Conservation (phyloP, 345 rosid genomes). For the Eucalyptus melliodora region DNA sequence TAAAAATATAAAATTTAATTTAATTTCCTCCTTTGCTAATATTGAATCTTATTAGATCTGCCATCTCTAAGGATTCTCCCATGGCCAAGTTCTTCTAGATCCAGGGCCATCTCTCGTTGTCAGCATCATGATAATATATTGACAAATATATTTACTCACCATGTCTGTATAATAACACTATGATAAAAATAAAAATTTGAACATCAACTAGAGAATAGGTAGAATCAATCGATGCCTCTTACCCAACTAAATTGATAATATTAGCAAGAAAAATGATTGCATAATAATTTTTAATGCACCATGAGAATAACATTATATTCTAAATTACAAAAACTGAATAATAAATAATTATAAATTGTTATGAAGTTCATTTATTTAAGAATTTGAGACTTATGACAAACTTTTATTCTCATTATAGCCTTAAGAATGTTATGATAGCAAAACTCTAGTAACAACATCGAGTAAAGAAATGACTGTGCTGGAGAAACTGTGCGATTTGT, state of each 20-base stretch:
- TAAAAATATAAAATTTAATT: not conserved
- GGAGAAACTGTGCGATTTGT: not conserved
- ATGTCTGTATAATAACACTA: too few relatives aligned
- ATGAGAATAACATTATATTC: accelerated
- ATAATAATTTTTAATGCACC: accelerated
- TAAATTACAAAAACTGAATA: accelerated
- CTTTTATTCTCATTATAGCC: accelerated
- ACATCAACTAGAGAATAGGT: not conserved
- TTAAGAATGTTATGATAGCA: accelerated
- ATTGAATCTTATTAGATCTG: accelerated
- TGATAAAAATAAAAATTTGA: not conserved
- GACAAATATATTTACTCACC: too few relatives aligned
- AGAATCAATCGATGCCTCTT: accelerated
- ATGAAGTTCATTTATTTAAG: too few relatives aligned
- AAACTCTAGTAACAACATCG: accelerated
- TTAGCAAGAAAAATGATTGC: accelerated
- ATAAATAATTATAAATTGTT: too few relatives aligned
- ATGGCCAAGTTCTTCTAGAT: not conserved
- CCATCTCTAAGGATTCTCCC: not conserved
- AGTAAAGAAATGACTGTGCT: not conserved
- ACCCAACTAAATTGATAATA: not conserved
- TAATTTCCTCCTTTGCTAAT: accelerated
- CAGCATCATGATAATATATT: not conserved
- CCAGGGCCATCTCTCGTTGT: accelerated
- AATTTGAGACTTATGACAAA: accelerated